Conservation (phyloP, 257 asterid species). For the Solanum virginianum region DNA sequence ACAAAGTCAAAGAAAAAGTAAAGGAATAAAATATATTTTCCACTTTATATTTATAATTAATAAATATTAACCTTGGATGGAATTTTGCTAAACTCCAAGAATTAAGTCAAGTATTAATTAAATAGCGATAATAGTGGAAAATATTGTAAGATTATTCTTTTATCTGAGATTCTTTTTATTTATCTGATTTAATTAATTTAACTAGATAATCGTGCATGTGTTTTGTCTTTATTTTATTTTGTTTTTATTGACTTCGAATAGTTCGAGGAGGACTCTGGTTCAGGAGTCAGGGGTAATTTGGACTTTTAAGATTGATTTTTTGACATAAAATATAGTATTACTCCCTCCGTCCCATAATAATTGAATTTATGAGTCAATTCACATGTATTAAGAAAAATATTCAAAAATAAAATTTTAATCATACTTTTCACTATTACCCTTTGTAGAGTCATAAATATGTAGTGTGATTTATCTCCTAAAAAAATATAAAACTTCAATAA, state of each 20-base stretch:
- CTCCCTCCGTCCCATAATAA: too few species aligned
- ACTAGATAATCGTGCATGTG: background rate
- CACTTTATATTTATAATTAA: background rate
- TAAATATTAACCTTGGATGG: background rate
- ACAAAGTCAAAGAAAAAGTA: background rate
- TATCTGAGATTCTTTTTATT: background rate
- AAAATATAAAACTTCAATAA: too few species aligned
- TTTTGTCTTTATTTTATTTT: background rate
- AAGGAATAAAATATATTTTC: background rate
- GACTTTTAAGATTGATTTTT: background rate
- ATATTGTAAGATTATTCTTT: background rate
- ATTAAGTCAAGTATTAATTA: background rate
- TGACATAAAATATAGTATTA: background rate
- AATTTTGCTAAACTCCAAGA: background rate
- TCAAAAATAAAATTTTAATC: too few species aligned
- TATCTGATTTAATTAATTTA: background rate
- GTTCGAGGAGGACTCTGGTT: background rate
- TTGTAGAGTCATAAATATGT: too few species aligned
- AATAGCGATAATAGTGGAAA: background rate
- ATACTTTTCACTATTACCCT: too few species aligned
- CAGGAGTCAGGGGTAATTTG: background rate
- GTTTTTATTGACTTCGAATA: background rate
- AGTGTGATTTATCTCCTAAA: too few species aligned
- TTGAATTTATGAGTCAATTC: too few species aligned
- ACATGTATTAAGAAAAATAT: too few species aligned